A percentile compares a stretch with the other conserved stretches of the same genome.
phyloP scores from a whole-genome alignment of 352 stramenopile genomes.

The Globisporangium spinosum region DNA sequence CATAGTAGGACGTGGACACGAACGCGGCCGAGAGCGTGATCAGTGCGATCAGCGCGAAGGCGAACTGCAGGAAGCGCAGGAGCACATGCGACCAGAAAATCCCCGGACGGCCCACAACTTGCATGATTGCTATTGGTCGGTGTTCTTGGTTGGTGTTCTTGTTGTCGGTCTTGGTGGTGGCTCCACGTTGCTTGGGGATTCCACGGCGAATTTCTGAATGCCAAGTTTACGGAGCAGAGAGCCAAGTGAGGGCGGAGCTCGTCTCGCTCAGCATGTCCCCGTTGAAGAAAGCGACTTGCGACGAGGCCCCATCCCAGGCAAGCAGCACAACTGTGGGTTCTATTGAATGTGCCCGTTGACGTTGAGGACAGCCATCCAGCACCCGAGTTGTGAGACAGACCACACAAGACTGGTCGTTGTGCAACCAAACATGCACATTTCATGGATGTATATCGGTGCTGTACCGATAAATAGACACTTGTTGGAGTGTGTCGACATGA shows the following conservation, averaged over 20 bases:
- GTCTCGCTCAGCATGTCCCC: not conserved
- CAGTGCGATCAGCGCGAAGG: slow-evolving; percentile 49
- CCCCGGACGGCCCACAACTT: not conserved
- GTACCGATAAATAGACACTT: no score
- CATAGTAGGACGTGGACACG: slow-evolving; percentile 58
- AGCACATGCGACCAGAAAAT: slow-evolving; percentile 30
- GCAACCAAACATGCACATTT: no score
- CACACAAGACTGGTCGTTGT: no score
- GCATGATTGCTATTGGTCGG: slow-evolving; percentile 1
- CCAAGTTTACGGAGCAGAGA: not conserved
- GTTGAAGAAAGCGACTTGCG: not conserved
- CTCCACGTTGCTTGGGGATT: not conserved
- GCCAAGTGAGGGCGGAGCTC: not conserved
- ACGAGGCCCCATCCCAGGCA: no score
- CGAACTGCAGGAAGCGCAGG: slow-evolving; percentile 65
- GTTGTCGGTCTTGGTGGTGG: not conserved
- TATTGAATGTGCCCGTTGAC: not conserved
- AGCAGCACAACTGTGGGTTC: not conserved
- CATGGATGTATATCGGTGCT: no score
- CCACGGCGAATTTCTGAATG: slow-evolving; percentile 5
- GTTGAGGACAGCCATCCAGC: no score
- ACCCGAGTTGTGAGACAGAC: not conserved
- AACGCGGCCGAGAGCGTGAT: slow-evolving; percentile 58
- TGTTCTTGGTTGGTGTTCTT: not conserved
- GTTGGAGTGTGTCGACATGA: no score